phyloP scores from a whole-genome alignment of 345 rosid genomes.

The Crucihimalaya himalaica region DNA sequence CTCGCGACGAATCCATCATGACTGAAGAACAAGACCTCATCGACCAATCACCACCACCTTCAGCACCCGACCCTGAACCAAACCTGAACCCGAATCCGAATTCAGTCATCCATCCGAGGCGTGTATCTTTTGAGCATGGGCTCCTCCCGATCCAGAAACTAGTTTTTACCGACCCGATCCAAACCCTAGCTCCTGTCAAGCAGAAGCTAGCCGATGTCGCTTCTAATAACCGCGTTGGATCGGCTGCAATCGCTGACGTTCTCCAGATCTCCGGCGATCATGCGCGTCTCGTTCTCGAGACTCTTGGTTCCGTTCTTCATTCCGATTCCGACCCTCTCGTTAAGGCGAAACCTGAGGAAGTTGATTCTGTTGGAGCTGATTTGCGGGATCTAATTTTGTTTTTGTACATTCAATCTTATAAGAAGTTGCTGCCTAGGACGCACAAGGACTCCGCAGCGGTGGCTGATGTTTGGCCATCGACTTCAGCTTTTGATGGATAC shows the following conservation, averaged over 20 bases:
- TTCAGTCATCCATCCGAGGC: conserved; percentile 72
- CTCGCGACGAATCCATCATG: conserved; percentile 45
- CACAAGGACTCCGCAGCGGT: conserved; percentile 94
- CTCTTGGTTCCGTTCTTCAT: conserved; percentile 87
- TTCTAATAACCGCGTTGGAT: conserved; percentile 56
- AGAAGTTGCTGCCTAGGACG: conserved; percentile 83
- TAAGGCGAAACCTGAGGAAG: conserved; percentile 50
- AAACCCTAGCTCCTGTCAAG: conserved; percentile 68
- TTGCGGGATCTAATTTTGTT: conserved; percentile 81
- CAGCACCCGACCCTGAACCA: conserved; percentile 47
- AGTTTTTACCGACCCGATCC: conserved; percentile 82
- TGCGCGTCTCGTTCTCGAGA: conserved; percentile 82
- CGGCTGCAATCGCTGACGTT: conserved; percentile 64
- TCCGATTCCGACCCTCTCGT: conserved; percentile 76
- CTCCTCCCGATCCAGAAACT: conserved; percentile 94
- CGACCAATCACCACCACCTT: conserved; percentile 53
- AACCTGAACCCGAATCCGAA: conserved; percentile 45
- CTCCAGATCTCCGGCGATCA: conserved; percentile 92
- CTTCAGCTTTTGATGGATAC: conserved; percentile 96
- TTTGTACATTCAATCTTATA: conserved; percentile 91
- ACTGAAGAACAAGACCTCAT: conserved; percentile 46
- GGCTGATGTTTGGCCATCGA: conserved; percentile 99
- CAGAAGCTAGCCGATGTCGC: conserved; percentile 51
- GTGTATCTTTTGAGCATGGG: conserved; percentile 96
- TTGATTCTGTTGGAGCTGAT: conserved; percentile 78